These are phyloP conservation scores for Fusarium transvaalense DNA, from an alignment of 2,329 filamentous ascomycete species.

Conservation along the genomic window DNA sequence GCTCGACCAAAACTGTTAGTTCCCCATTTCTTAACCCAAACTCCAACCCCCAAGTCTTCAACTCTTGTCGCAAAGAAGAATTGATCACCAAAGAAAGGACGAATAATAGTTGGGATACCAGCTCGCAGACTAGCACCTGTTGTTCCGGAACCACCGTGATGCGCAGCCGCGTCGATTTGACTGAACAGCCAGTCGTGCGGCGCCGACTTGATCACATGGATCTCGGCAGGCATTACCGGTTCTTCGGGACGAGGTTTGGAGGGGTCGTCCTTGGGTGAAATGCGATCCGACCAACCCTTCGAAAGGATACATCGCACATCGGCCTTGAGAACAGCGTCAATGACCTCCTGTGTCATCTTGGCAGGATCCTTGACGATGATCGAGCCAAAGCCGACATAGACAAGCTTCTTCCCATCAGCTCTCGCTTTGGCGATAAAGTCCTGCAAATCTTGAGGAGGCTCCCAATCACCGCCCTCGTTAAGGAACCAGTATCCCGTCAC, in stretches of 20 bases:
- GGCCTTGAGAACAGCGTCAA: conserved; percentile 89
- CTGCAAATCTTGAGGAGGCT: conserved; percentile 79
- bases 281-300: conserved; percentile 95
- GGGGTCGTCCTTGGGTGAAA: conserved; percentile 61
- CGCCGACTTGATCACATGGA: conserved; percentile 88
- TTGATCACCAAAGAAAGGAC: conserved; percentile 98
- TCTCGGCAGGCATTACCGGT: conserved; percentile 79
- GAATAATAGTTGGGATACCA: conserved; percentile 92
- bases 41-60: conserved; percentile 92
- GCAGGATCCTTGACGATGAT: conserved; percentile 93
- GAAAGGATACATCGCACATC: conserved; percentile 95
- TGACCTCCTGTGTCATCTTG: conserved; percentile 90
- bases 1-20: conserved; percentile 87
- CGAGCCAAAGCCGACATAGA: conserved; percentile 97
- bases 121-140: conserved; percentile 93
- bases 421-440: conserved; percentile 88
- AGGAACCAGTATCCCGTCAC: conserved; percentile 99
- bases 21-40: conserved; percentile 89
- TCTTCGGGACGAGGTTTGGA: conserved; percentile 68
- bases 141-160: conserved; percentile 94
- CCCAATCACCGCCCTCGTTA: conserved; percentile 77
- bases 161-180: conserved; percentile 92
- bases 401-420: conserved; percentile 86
- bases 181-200: conserved; percentile 97
- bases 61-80: conserved; percentile 94